Percentiles rank a stretch among this genome's conserved stretches.
Evolutionary conservation across 306 rosid genomes (phyloP).

Genomic region (Gillenia trifoliata): DNA sequence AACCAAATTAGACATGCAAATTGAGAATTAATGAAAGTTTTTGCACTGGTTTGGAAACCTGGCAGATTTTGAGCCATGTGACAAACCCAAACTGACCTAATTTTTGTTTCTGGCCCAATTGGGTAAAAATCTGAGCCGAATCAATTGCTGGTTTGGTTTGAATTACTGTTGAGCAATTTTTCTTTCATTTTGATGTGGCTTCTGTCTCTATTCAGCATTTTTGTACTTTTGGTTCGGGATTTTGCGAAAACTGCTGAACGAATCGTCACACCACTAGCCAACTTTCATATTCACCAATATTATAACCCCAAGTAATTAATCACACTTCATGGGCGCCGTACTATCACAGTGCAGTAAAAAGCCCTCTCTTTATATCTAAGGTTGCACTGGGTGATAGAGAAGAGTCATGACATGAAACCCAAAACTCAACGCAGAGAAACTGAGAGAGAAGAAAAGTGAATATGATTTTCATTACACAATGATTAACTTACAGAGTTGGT

Average conservation of each 20-base stretch:
- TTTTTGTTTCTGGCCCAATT: not conserved
- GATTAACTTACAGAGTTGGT: too few species aligned
- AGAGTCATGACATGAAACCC: not conserved
- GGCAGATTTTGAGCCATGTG: not conserved
- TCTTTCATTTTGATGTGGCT: not conserved
- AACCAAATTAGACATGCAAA: too few species aligned
- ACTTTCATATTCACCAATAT: too few species aligned
- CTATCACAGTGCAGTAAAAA: too few species aligned
- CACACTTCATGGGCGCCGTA: too few species aligned
- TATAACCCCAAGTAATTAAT: too few species aligned
- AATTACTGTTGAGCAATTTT: not conserved
- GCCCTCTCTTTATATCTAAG: not conserved
- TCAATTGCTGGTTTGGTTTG: not conserved
- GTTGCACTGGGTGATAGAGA: not conserved
- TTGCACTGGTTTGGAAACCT: not conserved
- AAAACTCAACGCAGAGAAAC: too few species aligned
- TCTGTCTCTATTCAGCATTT: too few species aligned
- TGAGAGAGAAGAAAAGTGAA: too few species aligned
- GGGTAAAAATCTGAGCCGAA: not conserved
- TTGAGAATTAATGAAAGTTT: not conserved
- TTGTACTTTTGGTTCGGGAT: not conserved
- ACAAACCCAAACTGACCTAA: too few species aligned
- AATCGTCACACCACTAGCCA: too few species aligned
- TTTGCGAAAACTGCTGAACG: not conserved
- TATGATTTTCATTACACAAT: too few species aligned